phyloP scores from a whole-genome alignment of 2,329 filamentous ascomycete genomes.

The Hypoxylon sp. region DNA sequence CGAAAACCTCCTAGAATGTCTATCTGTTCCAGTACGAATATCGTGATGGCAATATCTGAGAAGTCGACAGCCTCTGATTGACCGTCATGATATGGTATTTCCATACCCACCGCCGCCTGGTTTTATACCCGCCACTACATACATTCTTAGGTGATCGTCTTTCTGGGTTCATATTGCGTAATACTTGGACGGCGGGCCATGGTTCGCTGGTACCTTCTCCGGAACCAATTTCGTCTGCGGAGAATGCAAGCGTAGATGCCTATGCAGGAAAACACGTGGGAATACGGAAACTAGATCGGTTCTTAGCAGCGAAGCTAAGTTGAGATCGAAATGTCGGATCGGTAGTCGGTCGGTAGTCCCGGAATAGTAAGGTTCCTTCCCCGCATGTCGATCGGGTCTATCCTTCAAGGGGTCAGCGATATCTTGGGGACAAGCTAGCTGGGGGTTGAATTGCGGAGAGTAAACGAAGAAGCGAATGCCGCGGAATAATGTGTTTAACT shows the following conservation, averaged over 20 bases:
- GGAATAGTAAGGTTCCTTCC: conserved; percentile 10
- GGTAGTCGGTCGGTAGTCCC: conserved; percentile 26
- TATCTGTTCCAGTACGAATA: neutral
- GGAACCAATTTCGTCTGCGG: neutral
- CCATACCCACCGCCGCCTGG: neutral
- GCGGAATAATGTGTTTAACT: neutral
- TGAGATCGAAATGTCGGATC: conserved; percentile 6
- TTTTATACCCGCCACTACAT: conserved; percentile 1
- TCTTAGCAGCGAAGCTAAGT: conserved; percentile 13
- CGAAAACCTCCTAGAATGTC: neutral
- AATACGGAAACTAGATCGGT: neutral
- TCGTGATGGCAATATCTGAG: neutral
- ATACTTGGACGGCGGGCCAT: conserved; percentile 5
- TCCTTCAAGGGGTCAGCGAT: neutral
- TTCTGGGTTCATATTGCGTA: conserved; percentile 14
- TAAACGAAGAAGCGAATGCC: neutral
- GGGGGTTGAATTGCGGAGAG: neutral
- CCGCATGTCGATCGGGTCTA: conserved; percentile 7
- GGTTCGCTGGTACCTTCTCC: neutral
- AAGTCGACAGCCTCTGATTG: neutral
- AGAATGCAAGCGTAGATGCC: conserved; percentile 5
- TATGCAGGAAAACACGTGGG: conserved; percentile 17
- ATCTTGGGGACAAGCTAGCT: too few species aligned
- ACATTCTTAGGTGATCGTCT: conserved; percentile 1
- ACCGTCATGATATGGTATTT: neutral